Conservation (phyloP, 2,329 filamentous ascomycete genomes). For the Karstenula rhodostoma region DNA sequence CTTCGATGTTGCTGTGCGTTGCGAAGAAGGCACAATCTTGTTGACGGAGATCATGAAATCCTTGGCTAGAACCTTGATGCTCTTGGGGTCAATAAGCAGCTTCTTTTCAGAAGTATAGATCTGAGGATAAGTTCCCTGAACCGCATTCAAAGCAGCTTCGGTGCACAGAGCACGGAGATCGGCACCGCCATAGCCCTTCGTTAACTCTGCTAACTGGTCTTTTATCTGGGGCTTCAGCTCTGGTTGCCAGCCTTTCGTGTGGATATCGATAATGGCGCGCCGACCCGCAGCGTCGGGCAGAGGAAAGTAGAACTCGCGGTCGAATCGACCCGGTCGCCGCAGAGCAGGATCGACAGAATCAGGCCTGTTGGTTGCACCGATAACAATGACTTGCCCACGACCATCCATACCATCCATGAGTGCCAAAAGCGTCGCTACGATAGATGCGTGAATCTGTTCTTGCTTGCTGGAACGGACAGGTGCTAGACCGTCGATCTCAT, state of each 20-base stretch:
- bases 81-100: conserved; percentile 83
- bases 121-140: conserved; percentile 94
- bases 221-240: conserved; percentile 80
- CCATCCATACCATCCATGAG: conserved; percentile 62
- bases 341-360: conserved; percentile 98
- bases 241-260: conserved; percentile 91
- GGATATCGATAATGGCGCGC: conserved; percentile 89
- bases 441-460: conserved; percentile 98
- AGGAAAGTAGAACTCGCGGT: conserved; percentile 98
- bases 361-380: conserved; percentile 96
- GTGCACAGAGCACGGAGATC: conserved; percentile 94
- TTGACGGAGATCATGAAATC: conserved; percentile 98
- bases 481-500: conserved; percentile 96
- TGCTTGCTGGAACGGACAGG: conserved; percentile 97
- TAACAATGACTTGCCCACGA: conserved; percentile 87
- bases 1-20: conserved; percentile 84
- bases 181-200: conserved; percentile 96
- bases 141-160: conserved; percentile 92
- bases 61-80: conserved; percentile 86
- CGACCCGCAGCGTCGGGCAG: conserved; percentile 82
- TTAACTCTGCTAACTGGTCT: conserved; percentile 81
- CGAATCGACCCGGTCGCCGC: conserved; percentile 90
- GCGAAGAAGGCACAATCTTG: conserved; percentile 94
- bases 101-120: conserved; percentile 93
- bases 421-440: conserved; percentile 64